Evolutionary conservation across 768 basidiomycete species (phyloP).

Genomic region (Lyophyllum decastes): DNA sequence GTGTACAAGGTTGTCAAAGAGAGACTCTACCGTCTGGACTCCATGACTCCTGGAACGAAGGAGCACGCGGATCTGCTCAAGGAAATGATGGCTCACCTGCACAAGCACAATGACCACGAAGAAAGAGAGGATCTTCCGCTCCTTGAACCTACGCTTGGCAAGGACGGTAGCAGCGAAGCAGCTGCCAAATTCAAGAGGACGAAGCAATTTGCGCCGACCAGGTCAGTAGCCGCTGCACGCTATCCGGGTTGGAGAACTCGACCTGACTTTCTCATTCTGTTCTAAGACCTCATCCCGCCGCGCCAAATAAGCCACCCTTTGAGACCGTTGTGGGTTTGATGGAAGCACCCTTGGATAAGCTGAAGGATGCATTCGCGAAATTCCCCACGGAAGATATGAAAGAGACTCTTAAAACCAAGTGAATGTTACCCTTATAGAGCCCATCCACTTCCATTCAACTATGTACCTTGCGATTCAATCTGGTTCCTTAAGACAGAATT

Average conservation of each 20-base stretch:
- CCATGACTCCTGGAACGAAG: conserved; percentile 37
- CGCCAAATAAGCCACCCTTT: conserved; percentile 59
- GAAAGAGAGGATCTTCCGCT: conserved; percentile 58
- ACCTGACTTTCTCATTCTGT: not conserved
- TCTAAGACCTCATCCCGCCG: conserved; percentile 47
- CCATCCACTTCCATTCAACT: no score
- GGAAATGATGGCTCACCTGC: conserved; percentile 47
- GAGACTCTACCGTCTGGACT: conserved; percentile 39
- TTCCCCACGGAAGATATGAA: conserved; percentile 61
- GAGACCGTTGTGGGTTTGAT: conserved; percentile 61
- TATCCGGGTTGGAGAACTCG: not conserved
- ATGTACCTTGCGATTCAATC: no score
- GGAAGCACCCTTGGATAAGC: conserved; percentile 56
- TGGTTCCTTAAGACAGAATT: no score
- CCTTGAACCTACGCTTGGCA: conserved; percentile 49
- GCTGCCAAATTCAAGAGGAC: conserved; percentile 52
- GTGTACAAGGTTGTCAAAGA: conserved; percentile 17
- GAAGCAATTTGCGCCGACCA: conserved; percentile 64
- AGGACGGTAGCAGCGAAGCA: conserved; percentile 42
- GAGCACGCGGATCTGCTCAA: conserved; percentile 46
- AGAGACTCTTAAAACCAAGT: not conserved
- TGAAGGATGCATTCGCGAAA: conserved; percentile 54
- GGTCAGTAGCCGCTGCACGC: conserved; percentile 33
- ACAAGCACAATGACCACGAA: conserved; percentile 57
- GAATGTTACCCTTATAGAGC: not conserved